A percentile compares a stretch with the other conserved stretches of the same genome.
Evolutionary conservation across 306 rosid genomes (phyloP).

Genomic region (Cicer yamashitae): DNA sequence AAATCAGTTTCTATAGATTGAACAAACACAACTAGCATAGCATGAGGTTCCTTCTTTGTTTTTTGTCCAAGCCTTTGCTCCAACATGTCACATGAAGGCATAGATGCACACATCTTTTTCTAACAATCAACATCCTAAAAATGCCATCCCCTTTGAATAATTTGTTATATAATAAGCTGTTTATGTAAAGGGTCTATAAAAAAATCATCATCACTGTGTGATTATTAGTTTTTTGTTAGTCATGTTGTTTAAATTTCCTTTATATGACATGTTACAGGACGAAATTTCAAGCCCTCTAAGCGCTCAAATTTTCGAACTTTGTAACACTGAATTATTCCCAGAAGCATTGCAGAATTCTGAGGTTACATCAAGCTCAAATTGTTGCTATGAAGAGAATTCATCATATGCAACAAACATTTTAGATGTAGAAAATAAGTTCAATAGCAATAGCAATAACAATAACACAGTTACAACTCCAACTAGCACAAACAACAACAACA

Average conservation of each 20-base stretch:
- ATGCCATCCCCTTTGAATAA: conserved; percentile 37
- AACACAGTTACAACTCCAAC: conserved; percentile 48
- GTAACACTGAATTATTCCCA: conserved; percentile 70
- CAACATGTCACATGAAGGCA: conserved; percentile 64
- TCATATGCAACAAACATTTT: conserved; percentile 59
- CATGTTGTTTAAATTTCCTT: conserved; percentile 44
- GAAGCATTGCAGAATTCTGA: conserved; percentile 82
- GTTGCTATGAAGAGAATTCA: conserved; percentile 84
- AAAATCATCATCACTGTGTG: conserved; percentile 12
- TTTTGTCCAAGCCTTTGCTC: conserved; percentile 48
- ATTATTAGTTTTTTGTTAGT: conserved; percentile 3
- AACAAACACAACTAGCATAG: conserved; percentile 48
- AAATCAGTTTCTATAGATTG: conserved; percentile 45
- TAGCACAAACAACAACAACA: conserved; percentile 43
- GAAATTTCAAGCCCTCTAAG: conserved; percentile 85
- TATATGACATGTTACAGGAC: conserved; percentile 66
- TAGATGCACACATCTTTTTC: conserved; percentile 59
- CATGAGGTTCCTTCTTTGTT: conserved; percentile 56
- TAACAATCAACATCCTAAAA: conserved; percentile 38
- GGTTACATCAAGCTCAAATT: conserved; percentile 78
- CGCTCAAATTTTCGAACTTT: conserved; percentile 70
- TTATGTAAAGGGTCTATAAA: conserved; percentile 42
- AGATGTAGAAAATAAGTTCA: conserved; percentile 61
- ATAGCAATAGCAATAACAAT: conserved; percentile 48
- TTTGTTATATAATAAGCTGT: background rate